Evolutionary conservation across 2,329 filamentous ascomycete genomes (phyloP).

Genomic region (Fusarium bactridioides): DNA sequence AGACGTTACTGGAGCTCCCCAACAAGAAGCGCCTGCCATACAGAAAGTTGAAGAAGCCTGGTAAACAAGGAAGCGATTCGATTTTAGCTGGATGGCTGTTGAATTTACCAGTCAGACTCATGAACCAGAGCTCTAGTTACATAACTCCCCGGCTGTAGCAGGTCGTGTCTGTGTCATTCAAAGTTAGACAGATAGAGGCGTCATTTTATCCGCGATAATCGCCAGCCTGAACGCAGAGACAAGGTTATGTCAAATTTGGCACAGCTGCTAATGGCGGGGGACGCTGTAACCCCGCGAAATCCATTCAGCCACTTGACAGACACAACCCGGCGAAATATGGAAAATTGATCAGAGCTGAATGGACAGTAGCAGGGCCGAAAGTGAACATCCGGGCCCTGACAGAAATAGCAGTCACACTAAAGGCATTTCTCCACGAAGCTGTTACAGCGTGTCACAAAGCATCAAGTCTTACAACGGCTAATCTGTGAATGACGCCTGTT

Average conservation of each 20-base stretch:
- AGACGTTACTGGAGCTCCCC: background rate
- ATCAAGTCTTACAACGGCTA: constrained; percentile 18
- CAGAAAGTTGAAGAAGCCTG: background rate
- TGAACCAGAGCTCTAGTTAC: background rate
- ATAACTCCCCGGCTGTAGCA: background rate
- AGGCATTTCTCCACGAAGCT: constrained; percentile 1
- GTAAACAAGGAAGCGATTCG: background rate
- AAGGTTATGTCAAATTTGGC: background rate
- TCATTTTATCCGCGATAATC: constrained; percentile 7
- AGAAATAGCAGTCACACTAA: background rate
- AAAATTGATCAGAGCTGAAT: constrained; percentile 3
- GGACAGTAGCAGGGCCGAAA: constrained; percentile 13
- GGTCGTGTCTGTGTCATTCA: background rate
- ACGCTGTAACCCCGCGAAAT: constrained; percentile 8
- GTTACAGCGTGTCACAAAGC: background rate
- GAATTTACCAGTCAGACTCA: background rate
- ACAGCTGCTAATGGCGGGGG: constrained; percentile 11
- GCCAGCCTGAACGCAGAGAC: constrained; percentile 8
- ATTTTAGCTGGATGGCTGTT: background rate
- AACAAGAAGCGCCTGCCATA: background rate
- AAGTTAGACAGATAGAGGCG: background rate
- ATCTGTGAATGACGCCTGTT: constrained; percentile 6
- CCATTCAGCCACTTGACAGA: constrained; percentile 1
- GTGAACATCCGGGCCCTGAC: constrained; percentile 3
- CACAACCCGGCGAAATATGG: background rate